These are phyloP conservation scores for Pseudogymnoascus sp. DNA, from an alignment of 2,329 filamentous ascomycete species.

Conservation along the genomic window DNA sequence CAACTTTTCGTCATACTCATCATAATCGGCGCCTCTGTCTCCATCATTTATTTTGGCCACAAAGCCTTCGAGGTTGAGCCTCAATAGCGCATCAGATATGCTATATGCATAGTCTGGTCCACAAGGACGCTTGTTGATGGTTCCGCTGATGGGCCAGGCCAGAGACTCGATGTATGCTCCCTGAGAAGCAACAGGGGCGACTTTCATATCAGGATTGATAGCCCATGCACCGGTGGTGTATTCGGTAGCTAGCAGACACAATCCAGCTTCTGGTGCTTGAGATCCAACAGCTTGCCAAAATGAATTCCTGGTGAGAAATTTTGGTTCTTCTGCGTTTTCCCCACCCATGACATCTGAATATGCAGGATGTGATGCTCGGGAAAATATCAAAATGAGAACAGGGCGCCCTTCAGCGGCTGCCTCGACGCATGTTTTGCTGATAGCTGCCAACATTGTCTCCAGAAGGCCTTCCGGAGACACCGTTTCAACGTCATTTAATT, in stretches of 20 bases:
- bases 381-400: not conserved
- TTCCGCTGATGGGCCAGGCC: too few species aligned
- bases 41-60: not conserved
- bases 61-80: not conserved
- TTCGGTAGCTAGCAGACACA: too few species aligned
- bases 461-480: not conserved
- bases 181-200: too few species aligned
- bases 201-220: too few species aligned
- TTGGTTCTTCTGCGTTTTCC: not conserved
- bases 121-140: not conserved
- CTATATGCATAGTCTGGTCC: not conserved
- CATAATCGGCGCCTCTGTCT: not conserved
- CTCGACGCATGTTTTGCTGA: not conserved
- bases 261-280: too few species aligned
- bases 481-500: not conserved
- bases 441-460: not conserved
- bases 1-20: not conserved
- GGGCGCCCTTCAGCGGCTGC: not conserved
- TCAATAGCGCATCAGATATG: not conserved
- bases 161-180: too few species aligned
- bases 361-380: not conserved
- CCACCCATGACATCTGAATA: not conserved
- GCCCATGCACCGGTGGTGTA: too few species aligned
- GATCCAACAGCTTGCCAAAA: too few species aligned
- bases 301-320: too few species aligned